A percentile compares a stretch with the other conserved stretches of the same genome.
These are phyloP conservation scores for Cucurbitaria berberidis DNA, from an alignment of 2,329 filamentous ascomycete genomes.

Conservation along the genomic window DNA sequence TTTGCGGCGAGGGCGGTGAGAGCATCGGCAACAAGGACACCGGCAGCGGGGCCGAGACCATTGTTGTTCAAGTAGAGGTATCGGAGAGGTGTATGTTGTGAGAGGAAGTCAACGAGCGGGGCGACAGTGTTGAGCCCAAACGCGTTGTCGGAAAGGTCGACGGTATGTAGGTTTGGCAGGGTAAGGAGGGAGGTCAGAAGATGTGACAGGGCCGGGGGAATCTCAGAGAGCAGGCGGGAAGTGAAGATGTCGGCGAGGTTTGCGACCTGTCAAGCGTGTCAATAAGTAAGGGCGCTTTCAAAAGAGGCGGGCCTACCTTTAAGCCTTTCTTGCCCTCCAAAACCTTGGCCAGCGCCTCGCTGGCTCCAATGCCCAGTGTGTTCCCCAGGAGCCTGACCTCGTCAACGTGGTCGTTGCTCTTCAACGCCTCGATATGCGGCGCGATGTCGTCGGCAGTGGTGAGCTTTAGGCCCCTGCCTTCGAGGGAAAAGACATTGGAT, in stretches of 20 bases:
- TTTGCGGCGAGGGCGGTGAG: constrained; percentile 81
- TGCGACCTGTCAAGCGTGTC: constrained; percentile 62
- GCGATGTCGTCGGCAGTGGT: constrained; percentile 87
- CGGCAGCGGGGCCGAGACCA: constrained; percentile 89
- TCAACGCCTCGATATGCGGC: constrained; percentile 77
- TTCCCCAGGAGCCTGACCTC: constrained; percentile 89
- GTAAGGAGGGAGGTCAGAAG: constrained; percentile 87
- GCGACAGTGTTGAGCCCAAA: constrained; percentile 96
- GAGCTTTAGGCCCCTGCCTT: constrained; percentile 91
- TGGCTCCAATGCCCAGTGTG: constrained; percentile 88
- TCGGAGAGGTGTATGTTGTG: constrained; percentile 84
- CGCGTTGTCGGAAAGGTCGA: constrained; percentile 97
- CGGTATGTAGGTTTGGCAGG: constrained; percentile 82
- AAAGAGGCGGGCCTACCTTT: constrained; percentile 58
- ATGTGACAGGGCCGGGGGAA: constrained; percentile 84
- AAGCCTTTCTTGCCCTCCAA: constrained; percentile 84
- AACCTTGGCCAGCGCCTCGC: constrained; percentile 81
- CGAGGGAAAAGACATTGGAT: constrained; percentile 81
- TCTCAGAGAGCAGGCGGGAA: constrained; percentile 88
- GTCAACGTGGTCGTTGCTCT: constrained; percentile 74
- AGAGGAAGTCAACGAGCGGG: constrained; percentile 89
- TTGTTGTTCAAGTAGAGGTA: constrained; percentile 99
- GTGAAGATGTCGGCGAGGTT: constrained; percentile 99
- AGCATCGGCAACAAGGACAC: constrained; percentile 86
- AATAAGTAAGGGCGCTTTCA: constrained; percentile 14